Evolutionary conservation across 257 asterid genomes (phyloP).

Genomic region (Datura wrightii): DNA sequence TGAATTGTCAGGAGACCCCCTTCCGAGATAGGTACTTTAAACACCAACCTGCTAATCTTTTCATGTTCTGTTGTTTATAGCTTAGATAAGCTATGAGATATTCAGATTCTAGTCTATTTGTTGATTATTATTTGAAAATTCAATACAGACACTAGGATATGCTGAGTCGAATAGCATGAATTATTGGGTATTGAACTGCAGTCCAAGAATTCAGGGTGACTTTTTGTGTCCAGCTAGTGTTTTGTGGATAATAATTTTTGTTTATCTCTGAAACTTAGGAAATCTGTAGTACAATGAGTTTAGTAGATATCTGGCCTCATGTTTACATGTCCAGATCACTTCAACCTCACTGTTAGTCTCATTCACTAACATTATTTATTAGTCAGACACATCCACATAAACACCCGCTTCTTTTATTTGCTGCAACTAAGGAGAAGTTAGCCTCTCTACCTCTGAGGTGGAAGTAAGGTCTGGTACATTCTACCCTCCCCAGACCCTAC

Average conservation of each 20-base stretch:
- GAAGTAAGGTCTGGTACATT: too few species aligned
- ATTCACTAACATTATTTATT: slow-evolving; percentile 10
- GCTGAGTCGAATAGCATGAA: not conserved
- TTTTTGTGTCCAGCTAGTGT: not conserved
- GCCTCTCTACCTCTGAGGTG: too few species aligned
- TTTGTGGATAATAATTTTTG: not conserved
- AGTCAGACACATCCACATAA: not conserved
- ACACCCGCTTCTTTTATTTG: not conserved
- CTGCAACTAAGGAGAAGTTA: not conserved
- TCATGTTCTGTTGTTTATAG: not conserved
- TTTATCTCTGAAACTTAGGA: not conserved
- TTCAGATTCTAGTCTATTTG: not conserved
- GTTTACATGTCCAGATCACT: not conserved
- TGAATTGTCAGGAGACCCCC: slow-evolving; percentile 55
- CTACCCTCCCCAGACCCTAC: too few species aligned
- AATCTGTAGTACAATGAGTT: not conserved
- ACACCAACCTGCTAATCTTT: not conserved
- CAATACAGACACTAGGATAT: not conserved
- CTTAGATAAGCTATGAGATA: not conserved
- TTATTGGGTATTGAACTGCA: not conserved
- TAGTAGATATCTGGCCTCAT: slow-evolving; percentile 21
- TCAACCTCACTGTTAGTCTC: not conserved
- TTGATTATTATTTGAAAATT: not conserved
- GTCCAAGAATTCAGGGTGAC: not conserved
- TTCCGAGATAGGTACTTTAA: slow-evolving; percentile 27